Conservation (phyloP, 2,329 filamentous ascomycete species). For the Catunica adiposa region DNA sequence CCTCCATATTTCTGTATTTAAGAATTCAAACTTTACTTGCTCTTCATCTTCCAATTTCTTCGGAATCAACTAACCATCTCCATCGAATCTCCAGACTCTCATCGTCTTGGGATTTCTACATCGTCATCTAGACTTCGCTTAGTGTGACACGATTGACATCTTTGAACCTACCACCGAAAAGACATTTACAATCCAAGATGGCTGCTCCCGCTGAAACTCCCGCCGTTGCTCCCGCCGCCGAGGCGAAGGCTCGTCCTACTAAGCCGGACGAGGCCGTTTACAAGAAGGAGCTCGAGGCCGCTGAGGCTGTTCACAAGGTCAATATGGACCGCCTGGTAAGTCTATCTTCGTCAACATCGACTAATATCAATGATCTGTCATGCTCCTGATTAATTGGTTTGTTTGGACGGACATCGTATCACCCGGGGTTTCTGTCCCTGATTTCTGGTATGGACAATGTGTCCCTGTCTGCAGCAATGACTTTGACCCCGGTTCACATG, state of each 20-base stretch:
- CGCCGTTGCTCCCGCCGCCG: constrained; percentile 28
- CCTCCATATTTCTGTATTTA: no score
- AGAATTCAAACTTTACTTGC: no score
- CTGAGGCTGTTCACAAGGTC: constrained; percentile 72
- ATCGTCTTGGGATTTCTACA: background rate
- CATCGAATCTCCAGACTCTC: background rate
- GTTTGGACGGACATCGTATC: background rate
- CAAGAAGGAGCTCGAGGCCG: constrained; percentile 61
- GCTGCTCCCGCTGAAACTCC: constrained; percentile 28
- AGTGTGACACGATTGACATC: no score
- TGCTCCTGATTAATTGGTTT: background rate
- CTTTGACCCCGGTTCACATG: background rate
- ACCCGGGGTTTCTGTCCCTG: background rate
- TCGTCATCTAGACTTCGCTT: no score
- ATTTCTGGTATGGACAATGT: background rate
- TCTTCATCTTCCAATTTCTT: background rate
- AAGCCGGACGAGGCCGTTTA: constrained; percentile 77
- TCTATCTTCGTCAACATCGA: constrained; percentile 10
- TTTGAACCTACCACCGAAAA: background rate
- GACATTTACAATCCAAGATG: constrained; percentile 14
- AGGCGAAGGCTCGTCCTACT: constrained; percentile 38
- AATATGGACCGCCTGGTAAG: constrained; percentile 45
- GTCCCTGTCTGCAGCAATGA: constrained; percentile 4
- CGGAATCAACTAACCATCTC: background rate
- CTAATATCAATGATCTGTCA: background rate